Base-by-base conservation (phyloP, 1,139 yeast species). In the Arxiozyma slooffiae region DNA sequence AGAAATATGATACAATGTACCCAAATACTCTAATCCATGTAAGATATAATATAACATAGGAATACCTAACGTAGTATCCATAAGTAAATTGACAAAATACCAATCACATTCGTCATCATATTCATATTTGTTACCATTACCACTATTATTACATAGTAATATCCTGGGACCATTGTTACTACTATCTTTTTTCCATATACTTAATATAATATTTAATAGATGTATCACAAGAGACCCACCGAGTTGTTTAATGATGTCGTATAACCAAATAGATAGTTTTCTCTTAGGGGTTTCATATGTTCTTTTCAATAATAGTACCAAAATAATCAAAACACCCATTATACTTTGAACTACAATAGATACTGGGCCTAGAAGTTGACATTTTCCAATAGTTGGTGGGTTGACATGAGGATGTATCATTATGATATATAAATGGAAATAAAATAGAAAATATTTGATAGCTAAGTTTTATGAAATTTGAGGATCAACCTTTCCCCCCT, bases 41-140 rank as follows among this genome's bases (percentile, higher is more conserved):
- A 83, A 69, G 43, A 72, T 67, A 20, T 65, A 66, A 80, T 85
- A 89, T 42, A 92, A 72, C 3, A 90, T 76, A 23, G 94, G 94
- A 2, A 89, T 95, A 0, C 98, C 98, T n/a, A 90, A 76, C 0
- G 98, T 92, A 44, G 97, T 90, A 66, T 92, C 98, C 63, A 90
- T 78, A 21, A 92, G 75, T 43, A 92, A 79, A 61, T 86, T 92
- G 50, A 92, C 72, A 61, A 92, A 90, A 69, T 92, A 92, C 95
- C 97, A 90, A 59, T 85, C 88, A 63, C 36, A 30, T 30, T 95
- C 86, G 8, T 92, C 90, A 58, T 83, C n/a, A n/a, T n/a, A n/a
- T n/a, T n/a, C n/a, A n/a, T 30, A 14, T 30, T 62, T 66, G n/a
- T n/a, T n/a, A n/a, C n/a, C n/a, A 16, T 53, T 56, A 6, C 53